Evolutionary conservation across 1,284 basidiomycete species (phyloP).

Genomic region (Apiotrichum mycotoxinovorans): DNA sequence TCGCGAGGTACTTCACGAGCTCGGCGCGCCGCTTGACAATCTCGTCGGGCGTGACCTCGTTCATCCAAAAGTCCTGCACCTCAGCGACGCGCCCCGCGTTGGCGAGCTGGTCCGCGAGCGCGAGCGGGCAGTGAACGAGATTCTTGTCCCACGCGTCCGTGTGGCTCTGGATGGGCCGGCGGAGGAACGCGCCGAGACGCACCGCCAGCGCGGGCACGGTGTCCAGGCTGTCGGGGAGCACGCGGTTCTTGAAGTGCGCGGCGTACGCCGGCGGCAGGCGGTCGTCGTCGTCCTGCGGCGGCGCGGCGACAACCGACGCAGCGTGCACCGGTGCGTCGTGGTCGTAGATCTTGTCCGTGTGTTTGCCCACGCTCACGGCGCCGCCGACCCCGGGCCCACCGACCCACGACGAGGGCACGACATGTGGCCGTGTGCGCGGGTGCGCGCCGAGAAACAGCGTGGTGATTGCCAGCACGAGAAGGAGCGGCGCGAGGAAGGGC

Average conservation of each 20-base stretch:
- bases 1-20: conserved; percentile 43
- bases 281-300: conserved; percentile 8
- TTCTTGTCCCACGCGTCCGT: conserved; percentile 22
- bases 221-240: conserved; percentile 20
- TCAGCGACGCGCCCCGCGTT: conserved; percentile 49
- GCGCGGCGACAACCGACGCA: background rate
- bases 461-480: background rate
- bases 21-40: conserved; percentile 38
- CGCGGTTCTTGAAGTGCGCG: conserved; percentile 14
- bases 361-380: background rate
- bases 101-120: conserved; percentile 36
- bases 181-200: conserved; percentile 34
- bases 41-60: conserved; percentile 27
- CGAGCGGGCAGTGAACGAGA: conserved; percentile 32
- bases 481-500: conserved; percentile 6
- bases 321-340: background rate
- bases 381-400: conserved; percentile 7
- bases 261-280: conserved; percentile 20
- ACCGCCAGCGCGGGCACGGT: conserved; percentile 17
- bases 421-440: conserved; percentile 1
- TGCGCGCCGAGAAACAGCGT: conserved; percentile 5
- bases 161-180: conserved; percentile 30
- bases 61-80: conserved; percentile 44
- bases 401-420: conserved; percentile 2
- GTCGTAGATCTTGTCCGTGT: background rate